Evolutionary conservation across 371 early-diverging fungal species (phyloP).

Genomic region (Mortierella sp.): DNA sequence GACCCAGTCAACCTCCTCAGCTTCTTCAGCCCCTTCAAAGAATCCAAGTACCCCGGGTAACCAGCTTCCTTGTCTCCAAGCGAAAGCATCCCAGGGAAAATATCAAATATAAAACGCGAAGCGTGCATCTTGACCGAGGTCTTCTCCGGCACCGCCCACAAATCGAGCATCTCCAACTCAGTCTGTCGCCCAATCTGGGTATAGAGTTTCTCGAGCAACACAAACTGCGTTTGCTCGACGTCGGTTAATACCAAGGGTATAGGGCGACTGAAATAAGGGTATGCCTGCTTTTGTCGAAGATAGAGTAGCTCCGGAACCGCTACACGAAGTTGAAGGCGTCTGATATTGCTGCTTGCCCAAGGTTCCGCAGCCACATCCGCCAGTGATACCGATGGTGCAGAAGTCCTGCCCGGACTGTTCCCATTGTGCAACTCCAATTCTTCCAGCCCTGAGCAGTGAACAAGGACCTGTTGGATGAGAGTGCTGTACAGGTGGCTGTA

Average conservation of each 20-base stretch:
- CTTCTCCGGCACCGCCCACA: not conserved
- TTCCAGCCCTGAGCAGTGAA: not conserved
- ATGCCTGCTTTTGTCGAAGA: too few species aligned
- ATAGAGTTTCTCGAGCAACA: not conserved
- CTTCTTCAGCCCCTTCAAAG: not conserved
- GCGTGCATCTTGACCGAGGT: not conserved
- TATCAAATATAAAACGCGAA: not conserved
- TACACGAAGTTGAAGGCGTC: not conserved
- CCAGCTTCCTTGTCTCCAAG: not conserved
- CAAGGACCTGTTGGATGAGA: not conserved
- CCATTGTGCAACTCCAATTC: not conserved
- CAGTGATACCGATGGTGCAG: not conserved
- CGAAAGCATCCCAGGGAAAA: not conserved
- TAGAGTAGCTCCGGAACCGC: not conserved
- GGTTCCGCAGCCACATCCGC: not conserved
- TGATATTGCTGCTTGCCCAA: not conserved
- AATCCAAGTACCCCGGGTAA: not conserved
- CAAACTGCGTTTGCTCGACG: not conserved
- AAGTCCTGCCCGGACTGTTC: not conserved
- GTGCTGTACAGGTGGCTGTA: not conserved
- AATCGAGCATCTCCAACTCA: not conserved
- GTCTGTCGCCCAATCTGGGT: not conserved
- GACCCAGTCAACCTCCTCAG: too few species aligned
- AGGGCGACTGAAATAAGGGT: not conserved
- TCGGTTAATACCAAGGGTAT: not conserved